Base-by-base conservation (phyloP, 2,329 filamentous ascomycete genomes). In the Penicillium sclerotigenum region DNA sequence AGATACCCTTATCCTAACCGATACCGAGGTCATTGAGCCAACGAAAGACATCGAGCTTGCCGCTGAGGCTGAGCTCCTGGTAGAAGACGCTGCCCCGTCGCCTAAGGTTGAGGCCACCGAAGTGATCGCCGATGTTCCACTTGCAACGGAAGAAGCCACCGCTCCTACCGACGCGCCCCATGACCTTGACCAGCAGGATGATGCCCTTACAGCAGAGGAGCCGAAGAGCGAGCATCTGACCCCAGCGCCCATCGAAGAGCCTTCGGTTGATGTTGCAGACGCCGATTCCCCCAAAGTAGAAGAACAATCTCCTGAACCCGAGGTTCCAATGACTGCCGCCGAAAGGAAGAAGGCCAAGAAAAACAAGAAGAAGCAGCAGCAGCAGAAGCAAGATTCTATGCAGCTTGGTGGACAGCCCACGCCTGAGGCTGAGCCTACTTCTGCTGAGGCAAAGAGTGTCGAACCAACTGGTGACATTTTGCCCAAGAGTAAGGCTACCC, bases 341-440 rank as follows among this genome's bases (percentile, higher is more conserved):
- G 58, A 65, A 37, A 72, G 69, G 59, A 74, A 71, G 55, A 79
- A 75, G 60, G 68, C 68, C 10, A 79, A 79, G 68, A 80, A 78
- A 58, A 68, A 68, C 31, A 71, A 67, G 59, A 71, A 71, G 37
- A 62, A 64, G 38, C 52, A 63, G 38, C 51, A 64, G 38, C 52
- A 63, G 38, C 51, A 65, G 29, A 58, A 64, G 43, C 51, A 50
- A 28, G 56, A 62, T 24, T 62, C 64, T 26, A 41, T 50, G 26
- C 54, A 58, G n/a, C 36, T 56, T 24, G 59, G 61, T 5, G 57
- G 54, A 14, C 43, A 61, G 45, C 18, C 52, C 11, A 24, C 51
- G 10, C 8, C 16, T 5, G 55, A 56, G 22, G 10, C 28, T 18
- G 56, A 60, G 13, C 33, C 49, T 52, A 33, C 48, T 41, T 26